Evolutionary conservation across 495 filamentous ascomycete genomes (phyloP), one percentile per base, ranked within the genome.

Genomic region (Bryoglossum gracile): DNA sequence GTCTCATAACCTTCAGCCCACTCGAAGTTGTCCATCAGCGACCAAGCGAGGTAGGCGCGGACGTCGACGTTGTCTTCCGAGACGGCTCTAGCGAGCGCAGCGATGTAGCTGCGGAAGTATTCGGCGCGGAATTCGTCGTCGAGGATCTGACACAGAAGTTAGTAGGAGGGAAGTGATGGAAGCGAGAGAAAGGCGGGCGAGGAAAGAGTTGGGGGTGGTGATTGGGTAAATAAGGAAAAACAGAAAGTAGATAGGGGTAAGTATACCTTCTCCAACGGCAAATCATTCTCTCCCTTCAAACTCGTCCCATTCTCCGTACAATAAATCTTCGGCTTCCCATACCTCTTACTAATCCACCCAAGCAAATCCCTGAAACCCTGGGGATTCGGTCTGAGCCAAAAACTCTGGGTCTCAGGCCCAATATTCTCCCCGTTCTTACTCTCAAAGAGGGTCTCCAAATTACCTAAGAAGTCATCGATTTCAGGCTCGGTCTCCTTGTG

Each of bases 231-330:
- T n/a, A n/a, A n/a, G n/a, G n/a, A n/a, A n/a, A n/a, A n/a, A n/a
- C n/a, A n/a, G n/a, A n/a, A n/a, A n/a, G n/a, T n/a, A n/a, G n/a
- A n/a, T n/a, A n/a, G n/a, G n/a, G n/a, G n/a, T n/a, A n/a, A n/a
- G n/a, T n/a, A n/a, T n/a, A n/a, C n/a, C n/a, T n/a, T n/a, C 30
- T 87, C 81, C 19, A 78, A 60, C 4, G 78, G 66, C 64, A 87
- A 61, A 58, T 88, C 83, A 61, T 84, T 89, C 72, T 89, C 85
- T 34, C 83, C 83, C 59, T 86, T 83, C 57, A 87, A 68, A 52
- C 78, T 82, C 3, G 85, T 89, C 16, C 86, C 84, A 65, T 86
- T 89, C 73, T 89, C 86, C 0, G 86, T 91, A 46, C 88, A 83
- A 63, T 85, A 87, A 64, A 90, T 86, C 60, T 79, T 78, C 19